Percentiles rank a stretch among this genome's conserved stretches.
These are phyloP conservation scores for Huiozyma sinensis DNA, from an alignment of 805 yeast genomes.

Conservation along the genomic window DNA sequence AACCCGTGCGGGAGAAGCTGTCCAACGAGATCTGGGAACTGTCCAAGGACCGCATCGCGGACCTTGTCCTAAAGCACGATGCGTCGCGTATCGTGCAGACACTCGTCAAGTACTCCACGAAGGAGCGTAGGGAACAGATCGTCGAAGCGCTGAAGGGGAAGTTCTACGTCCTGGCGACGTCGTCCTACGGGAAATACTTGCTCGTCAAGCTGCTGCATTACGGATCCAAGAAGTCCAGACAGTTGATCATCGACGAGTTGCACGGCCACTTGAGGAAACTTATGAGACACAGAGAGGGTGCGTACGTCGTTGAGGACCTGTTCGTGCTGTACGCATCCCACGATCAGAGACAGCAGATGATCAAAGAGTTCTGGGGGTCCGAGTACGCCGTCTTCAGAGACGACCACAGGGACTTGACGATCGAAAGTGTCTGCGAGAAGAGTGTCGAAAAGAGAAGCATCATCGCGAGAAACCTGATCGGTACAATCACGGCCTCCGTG, in stretches of 20 bases:
- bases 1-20: slow-evolving; percentile 62
- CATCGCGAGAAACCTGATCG: slow-evolving; percentile 63
- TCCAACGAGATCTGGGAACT: slow-evolving; percentile 79
- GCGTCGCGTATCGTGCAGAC: slow-evolving; percentile 95
- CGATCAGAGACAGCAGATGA: slow-evolving; percentile 80
- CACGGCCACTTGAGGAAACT: slow-evolving; percentile 86
- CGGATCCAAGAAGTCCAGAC: slow-evolving; percentile 76
- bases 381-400: slow-evolving; percentile 87
- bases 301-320: slow-evolving; percentile 91
- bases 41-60: slow-evolving; percentile 65
- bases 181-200: slow-evolving; percentile 88
- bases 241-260: slow-evolving; percentile 64
- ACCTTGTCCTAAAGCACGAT: slow-evolving; percentile 88
- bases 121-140: slow-evolving; percentile 65
- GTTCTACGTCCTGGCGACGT: slow-evolving; percentile 74
- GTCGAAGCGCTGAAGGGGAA: slow-evolving; percentile 61
- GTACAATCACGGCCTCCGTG: slow-evolving; percentile 81
- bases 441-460: slow-evolving; percentile 69
- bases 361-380: slow-evolving; percentile 94
- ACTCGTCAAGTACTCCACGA: slow-evolving; percentile 72
- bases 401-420: slow-evolving; percentile 48
- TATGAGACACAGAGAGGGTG: slow-evolving; percentile 97
- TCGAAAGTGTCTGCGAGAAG: slow-evolving; percentile 55
- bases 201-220: slow-evolving; percentile 83
- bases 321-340: slow-evolving; percentile 74